Evolutionary conservation across 177 flowering plant genomes (phyloP), one percentile per base, ranked within the genome.

Genomic region (Vitis hybrid): DNA sequence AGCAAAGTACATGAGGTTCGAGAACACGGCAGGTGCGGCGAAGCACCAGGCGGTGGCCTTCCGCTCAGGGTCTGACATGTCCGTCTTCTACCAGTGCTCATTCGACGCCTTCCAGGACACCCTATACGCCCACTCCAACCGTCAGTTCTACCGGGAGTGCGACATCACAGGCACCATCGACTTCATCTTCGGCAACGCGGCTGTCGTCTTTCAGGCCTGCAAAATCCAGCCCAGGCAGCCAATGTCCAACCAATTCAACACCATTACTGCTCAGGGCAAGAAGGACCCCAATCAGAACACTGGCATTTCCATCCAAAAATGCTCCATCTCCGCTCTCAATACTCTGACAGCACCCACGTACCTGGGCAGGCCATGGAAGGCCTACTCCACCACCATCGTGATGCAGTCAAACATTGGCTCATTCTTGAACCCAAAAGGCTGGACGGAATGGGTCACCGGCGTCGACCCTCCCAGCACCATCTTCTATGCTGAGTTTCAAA

Each of bases 281-380:
- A 77, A 57, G 7, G 90, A 87, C 63, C 81, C 86, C 0, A 83
- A 81, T 35, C 85, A 85, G 70, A 82, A 82, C 82, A 83, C 89
- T 0, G 95, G 90, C 30, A 77, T 88, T 64, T 77, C 87, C 0
- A 81, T 90, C 63, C 89, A 84, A 3, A 72, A 77, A 2, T 88
- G 88, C 50, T 77, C 55, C 4, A 24, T 90, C 19, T 11, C 74
- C 6, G 65, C 80, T 1, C 11, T 46, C 2, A 80, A 54, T 49
- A 14, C 3, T 2, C 68, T 80, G 30, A 71, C 74, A 9, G 81
- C 78, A 6, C 48, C 57, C 0, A 86, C 89, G 0, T 87, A 75
- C 66, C 85, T 90, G 7, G 92, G 95, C 1, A 65, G 95, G 67
- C 95, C 95, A 0, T 88, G 92, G 95, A 79, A 88, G 67, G 46